Base-by-base conservation (phyloP, 108 stramenopile genomes). In the Nitzschia inconspicua region DNA sequence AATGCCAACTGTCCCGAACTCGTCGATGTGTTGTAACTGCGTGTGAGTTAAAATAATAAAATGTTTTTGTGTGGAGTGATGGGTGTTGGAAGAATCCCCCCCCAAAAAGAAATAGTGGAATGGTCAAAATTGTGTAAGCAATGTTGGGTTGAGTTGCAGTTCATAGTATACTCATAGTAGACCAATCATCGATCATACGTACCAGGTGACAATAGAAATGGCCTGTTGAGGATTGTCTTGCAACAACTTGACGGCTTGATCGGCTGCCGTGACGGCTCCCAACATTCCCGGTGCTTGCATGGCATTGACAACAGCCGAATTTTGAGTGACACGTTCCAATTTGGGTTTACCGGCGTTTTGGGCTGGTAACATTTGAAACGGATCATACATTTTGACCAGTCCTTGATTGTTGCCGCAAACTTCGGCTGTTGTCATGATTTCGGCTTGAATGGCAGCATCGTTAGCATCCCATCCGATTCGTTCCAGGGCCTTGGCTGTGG, bases 351-450 rank as follows among this genome's bases (percentile, higher is more conserved):
- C 43, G 23, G 64, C 62, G 26, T 42, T 35, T 9, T 55, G 57
- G 14, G 71, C 28, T 13, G 71, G 71, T 42, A 57, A 57, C 71
- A 72, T 72, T 40, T 55, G 41, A 35, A 22, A 3, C 34, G 71
- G 71, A 10, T 72, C 42, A 57, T 63, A 72, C 71, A 72, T 72
- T 57, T 72, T 72, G 55, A 72, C 71, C 3, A 72, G 47, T 11
- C 71, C 71, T 32, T 72, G 71, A 60, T 72, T 72, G 47, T 72
- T 72, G 22, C 71, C 71, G 36, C 71, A 72, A 9, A 66, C 19
- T 60, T 72, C 71, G 3, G 61, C 61, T 4, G 63, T 47, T 2
- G 34, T 36, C 71, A 72, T 72, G 27, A 72, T 72, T 37, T 65
- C 64, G 32, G 64, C 65, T 52, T 72, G 71, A 3, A 72, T n/a